Evolutionary conservation across 768 basidiomycete species (phyloP).

Genomic region (Suillus ampliporus): DNA sequence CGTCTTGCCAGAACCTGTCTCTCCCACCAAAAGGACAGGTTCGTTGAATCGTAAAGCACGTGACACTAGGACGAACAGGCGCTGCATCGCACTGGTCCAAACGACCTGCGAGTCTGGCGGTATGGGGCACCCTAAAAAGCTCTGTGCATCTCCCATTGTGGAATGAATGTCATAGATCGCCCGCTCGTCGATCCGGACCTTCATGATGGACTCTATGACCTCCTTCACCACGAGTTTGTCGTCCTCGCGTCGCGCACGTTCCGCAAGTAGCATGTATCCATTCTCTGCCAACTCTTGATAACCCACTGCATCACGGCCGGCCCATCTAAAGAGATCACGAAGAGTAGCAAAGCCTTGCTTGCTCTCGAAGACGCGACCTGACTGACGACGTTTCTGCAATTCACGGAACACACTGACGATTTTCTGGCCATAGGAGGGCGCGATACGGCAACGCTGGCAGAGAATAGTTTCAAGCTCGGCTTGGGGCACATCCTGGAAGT

Average conservation of each 20-base stretch:
- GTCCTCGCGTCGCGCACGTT: slow-evolving; percentile 82
- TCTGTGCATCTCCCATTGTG: slow-evolving; percentile 43
- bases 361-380: slow-evolving; percentile 93
- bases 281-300: slow-evolving; percentile 95
- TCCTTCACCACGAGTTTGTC: slow-evolving; percentile 92
- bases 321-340: slow-evolving; percentile 98
- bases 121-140: slow-evolving; percentile 62
- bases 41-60: slow-evolving; percentile 91
- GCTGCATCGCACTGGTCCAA: slow-evolving; percentile 94
- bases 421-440: slow-evolving; percentile 89
- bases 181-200: slow-evolving; percentile 78
- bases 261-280: slow-evolving; percentile 97
- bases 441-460: slow-evolving; percentile 90
- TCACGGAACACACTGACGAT: slow-evolving; percentile 94
- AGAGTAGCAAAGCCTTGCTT: slow-evolving; percentile 97
- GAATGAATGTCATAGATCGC: slow-evolving; percentile 66
- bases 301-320: slow-evolving; percentile 83
- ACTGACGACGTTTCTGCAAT: slow-evolving; percentile 89
- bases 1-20: slow-evolving; percentile 97
- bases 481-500: slow-evolving; percentile 97
- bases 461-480: slow-evolving; percentile 91
- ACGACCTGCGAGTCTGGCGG: slow-evolving; percentile 59
- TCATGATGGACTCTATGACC: slow-evolving; percentile 89
- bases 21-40: slow-evolving; percentile 93
- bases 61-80: slow-evolving; percentile 82